Base-by-base conservation (phyloP, 352 stramenopile species). In the Pythium rishiriense region DNA sequence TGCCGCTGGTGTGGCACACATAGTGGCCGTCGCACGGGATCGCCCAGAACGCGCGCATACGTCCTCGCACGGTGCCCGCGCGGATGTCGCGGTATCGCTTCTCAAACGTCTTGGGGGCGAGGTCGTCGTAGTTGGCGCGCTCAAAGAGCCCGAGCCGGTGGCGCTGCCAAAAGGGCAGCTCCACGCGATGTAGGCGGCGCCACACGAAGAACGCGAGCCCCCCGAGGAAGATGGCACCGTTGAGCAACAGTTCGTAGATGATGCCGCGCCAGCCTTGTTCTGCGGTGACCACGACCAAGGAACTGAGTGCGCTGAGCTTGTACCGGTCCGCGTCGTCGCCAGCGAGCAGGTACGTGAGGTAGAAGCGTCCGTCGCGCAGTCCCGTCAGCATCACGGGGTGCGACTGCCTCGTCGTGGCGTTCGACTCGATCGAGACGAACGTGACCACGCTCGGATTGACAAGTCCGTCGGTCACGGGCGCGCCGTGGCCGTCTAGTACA, bases 211-310 rank as follows among this genome's bases (percentile, higher is more conserved):
- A 91, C 2, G 57, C 37, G 47, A 89, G 57, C 0, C 79, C 81
- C 0, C 41, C 59, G 11, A 64, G n/a, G 45, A 91, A 92, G 21
- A 92, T 58, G 25, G 81, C 48, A 22, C 74, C 37, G 65, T 94
- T 94, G 54, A 91, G 68, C 7, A 61, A 69, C 17, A 94, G 68
- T 41, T 92, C 75, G 57, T 80, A 81, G 74, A 72, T 81, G 55
- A 92, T 88, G 6, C 81, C 85, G 29, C 87, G 66, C 83, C 83
- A 94, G 2, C 79, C 80, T 28, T 73, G 59, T n/a, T 74, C 71
- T 10, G 75, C 66, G 10, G 71, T 72, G 28, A 92, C 74, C 0
- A 81, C 66, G 21, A 94, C 66, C 3, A 91, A 81, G 0, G 80
- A 85, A 64, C 70, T 83, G 4, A 65, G 50, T 0, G 83, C 74